Base-by-base conservation (phyloP, 768 basidiomycete genomes). In the Mycena rebaudengoi region DNA sequence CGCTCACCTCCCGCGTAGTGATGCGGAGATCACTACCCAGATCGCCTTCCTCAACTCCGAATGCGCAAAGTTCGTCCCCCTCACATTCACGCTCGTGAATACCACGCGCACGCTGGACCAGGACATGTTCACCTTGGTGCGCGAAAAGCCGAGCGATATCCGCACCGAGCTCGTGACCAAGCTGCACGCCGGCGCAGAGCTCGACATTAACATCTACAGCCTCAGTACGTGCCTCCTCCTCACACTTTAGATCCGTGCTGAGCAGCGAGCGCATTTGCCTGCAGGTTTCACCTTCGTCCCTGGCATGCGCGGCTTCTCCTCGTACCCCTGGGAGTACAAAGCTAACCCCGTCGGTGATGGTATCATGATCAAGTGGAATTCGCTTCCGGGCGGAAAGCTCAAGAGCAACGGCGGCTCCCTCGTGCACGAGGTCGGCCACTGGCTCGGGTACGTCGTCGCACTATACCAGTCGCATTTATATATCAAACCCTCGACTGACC, bases 351-450 rank as follows among this genome's bases (percentile, higher is more conserved):
- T 53, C 23, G 39, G 40, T n/a, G 51, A 40, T 26, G 51, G 51
- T 20, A 53, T 53, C 35, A 14, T 53, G 11, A 37, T 53, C 37
- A 53, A 53, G 26, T 53, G 51, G 51, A 53, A 53, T 21, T 53
- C 51, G 35, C 51, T 53, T 30, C 51, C 51, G 13, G 51, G 35
- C 35, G 51, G 51, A 21, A 53, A 14, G 7, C 51, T 53, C 13
- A 53, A 53, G 25, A 53, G 51, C 51, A 40, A 53, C 51, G 51
- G 51, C 25, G 51, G 51, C 2, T 53, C 51, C 39, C 51, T 53
- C 39, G 51, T 53, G 35, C 51, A 53, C 51, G 51, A 53, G 37
- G 51, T 53, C 37, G 51, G 51, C 25, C 51, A 53, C 35, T 53
- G 51, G 51, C 51, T 53, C 35, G 51, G 45, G 45, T 46, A 26